Percentiles rank a stretch among this genome's conserved stretches.
phyloP scores from a whole-genome alignment of 306 rosid genomes.

The Sesbania bispinosa region DNA sequence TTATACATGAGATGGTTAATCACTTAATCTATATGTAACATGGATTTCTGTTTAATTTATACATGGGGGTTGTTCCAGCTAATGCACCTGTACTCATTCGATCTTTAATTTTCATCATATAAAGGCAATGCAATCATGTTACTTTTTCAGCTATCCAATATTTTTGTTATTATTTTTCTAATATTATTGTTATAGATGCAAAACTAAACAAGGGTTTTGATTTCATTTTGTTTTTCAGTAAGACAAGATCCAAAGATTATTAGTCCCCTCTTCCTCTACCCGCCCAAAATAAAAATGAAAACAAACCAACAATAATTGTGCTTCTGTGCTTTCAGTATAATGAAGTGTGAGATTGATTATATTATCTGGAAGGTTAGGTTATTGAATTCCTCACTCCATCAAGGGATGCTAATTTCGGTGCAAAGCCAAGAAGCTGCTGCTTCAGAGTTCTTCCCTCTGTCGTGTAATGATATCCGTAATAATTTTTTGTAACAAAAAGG shows the following conservation, averaged over 20 bases:
- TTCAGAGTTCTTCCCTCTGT: neutral
- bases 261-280: neutral
- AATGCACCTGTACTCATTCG: neutral
- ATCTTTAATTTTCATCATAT: conserved; percentile 9
- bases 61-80: conserved; percentile 14
- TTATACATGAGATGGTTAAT: conserved; percentile 21
- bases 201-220: neutral
- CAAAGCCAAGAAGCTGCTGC: neutral
- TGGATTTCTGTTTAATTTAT: conserved; percentile 25
- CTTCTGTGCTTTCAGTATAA: neutral
- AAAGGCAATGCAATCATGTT: conserved; percentile 23
- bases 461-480: neutral
- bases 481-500: neutral
- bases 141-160: neutral
- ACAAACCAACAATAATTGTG: too few relatives aligned
- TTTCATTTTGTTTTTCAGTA: neutral
- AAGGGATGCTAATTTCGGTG: neutral
- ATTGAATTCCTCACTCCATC: neutral
- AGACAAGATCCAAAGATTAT: neutral
- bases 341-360: neutral
- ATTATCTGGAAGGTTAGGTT: neutral
- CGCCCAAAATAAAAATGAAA: too few relatives aligned
- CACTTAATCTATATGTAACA: neutral
- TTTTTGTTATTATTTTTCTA: neutral
- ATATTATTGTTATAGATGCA: neutral